Percentiles rank a stretch among this genome's conserved stretches.
phyloP scores from a whole-genome alignment of 441 rosid species.

The Arabidopsis lyrata region DNA sequence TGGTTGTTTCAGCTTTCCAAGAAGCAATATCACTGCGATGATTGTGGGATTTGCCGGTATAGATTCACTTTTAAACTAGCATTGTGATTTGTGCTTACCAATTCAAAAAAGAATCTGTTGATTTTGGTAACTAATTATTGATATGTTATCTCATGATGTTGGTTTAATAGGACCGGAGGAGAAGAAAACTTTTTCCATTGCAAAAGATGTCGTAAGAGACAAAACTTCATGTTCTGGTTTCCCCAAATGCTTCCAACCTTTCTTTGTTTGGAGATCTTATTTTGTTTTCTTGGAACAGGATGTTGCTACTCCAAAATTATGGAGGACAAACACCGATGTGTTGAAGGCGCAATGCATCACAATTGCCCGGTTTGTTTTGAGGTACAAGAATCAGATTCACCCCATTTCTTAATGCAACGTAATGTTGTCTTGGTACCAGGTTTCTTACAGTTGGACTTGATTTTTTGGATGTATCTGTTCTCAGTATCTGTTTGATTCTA shows the following conservation, averaged over 20 bases:
- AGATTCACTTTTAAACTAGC: background rate
- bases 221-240: conserved; percentile 16
- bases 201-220: conserved; percentile 65
- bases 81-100: background rate
- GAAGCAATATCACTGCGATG: conserved; percentile 72
- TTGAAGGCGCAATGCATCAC: conserved; percentile 91
- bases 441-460: too few species aligned
- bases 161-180: conserved; percentile 70
- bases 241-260: background rate
- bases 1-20: conserved; percentile 58
- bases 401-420: background rate
- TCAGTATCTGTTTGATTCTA: conserved; percentile 81
- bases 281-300: conserved; percentile 44
- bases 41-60: conserved; percentile 79
- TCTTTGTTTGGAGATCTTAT: conserved; percentile 1
- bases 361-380: conserved; percentile 92
- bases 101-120: background rate
- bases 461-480: background rate
- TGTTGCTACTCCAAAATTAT: conserved; percentile 75
- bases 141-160: conserved; percentile 25
- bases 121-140: conserved; percentile 3
- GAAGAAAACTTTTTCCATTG: conserved; percentile 79
- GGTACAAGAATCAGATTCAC: conserved; percentile 48
- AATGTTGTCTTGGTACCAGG: background rate
- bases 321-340: conserved; percentile 70